Conservation (phyloP, 2,329 filamentous ascomycete genomes). For the Trichophyton equinum region DNA sequence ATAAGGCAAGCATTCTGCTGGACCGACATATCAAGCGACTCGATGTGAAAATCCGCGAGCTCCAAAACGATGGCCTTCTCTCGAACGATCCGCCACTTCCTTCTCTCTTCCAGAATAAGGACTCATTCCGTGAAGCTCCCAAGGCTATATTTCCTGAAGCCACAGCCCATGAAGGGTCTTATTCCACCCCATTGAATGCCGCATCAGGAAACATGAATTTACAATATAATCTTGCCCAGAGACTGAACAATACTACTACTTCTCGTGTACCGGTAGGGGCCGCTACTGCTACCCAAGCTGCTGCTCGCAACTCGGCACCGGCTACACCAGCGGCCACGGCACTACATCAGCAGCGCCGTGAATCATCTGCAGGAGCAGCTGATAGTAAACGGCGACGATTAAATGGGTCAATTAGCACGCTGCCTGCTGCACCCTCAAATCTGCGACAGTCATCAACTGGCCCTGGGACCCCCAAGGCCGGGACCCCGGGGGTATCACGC, state of each 20-base stretch:
- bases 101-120: conserved; percentile 40
- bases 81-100: conserved; percentile 47
- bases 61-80: conserved; percentile 48
- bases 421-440: conserved; percentile 43
- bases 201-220: conserved; percentile 44
- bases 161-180: conserved; percentile 30
- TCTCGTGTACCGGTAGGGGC: conserved; percentile 25
- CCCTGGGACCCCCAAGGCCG: conserved; percentile 51
- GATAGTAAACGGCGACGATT: conserved; percentile 49
- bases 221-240: conserved; percentile 40
- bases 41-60: conserved; percentile 48
- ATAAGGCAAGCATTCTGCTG: conserved; percentile 47
- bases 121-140: conserved; percentile 32
- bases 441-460: conserved; percentile 50
- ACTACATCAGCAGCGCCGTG: conserved; percentile 38
- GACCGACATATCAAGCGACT: conserved; percentile 52
- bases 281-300: conserved; percentile 27
- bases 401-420: conserved; percentile 39
- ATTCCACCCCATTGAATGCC: conserved; percentile 38
- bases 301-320: conserved; percentile 33
- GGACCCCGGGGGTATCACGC: conserved; percentile 41
- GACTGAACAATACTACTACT: conserved; percentile 33
- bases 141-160: conserved; percentile 38
- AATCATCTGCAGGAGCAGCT: conserved; percentile 41
- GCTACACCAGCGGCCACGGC: conserved; percentile 27